Base-by-base conservation (phyloP, 208 protist species). In the Tritrichomonas foetus region DNA sequence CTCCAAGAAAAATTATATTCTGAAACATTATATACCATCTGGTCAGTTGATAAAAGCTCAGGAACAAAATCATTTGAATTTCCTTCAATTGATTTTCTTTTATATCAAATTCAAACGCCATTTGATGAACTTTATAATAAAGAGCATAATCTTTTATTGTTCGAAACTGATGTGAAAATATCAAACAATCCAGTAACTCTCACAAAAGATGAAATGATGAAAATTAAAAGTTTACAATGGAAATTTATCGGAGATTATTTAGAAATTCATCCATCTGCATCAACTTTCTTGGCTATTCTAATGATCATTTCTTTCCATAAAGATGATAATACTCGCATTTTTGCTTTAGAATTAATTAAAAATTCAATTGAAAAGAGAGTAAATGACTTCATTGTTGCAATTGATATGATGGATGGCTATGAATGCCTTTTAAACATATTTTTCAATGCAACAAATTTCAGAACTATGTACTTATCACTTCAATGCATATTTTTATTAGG, bases 221-320 rank as follows among this genome's bases (percentile, higher is more conserved):
- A 89, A 89, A 49, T 89, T 3, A 89, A 89, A 57, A 13, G 1
- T 27, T 89, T 89, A n/a, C 78, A 89, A 57, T 89, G 41, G 41
- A 89, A 89, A 11, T 89, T 89, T 50, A 33, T 39, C 3, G 5
- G 9, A 39, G 47, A 57, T 47, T 20, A n/a, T 33, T 57, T 57
- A 44, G 39, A 41, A 9, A 89, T 57, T 20, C 25, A 89, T 55
- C 47, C 47, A 57, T 5, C 47, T 20, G 25, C 2, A 57, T 57
- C 78, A 89, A 53, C 78, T 27, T 39, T 89, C 41, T 39, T 89
- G 27, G 27, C 39, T 27, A 57, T 89, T 3, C 57, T 53, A 20
- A 57, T 89, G 47, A 89, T 89, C 47, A 39, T 57, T 20, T 44
- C 47, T 33, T 89, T 61, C 30, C 78, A 89, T 47, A 89, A 57